Percentiles rank a stretch among this genome's conserved stretches.
These are phyloP conservation scores for Oryza meridionalis DNA, from an alignment of 176 grass and related monocot genomes.

Conservation along the genomic window DNA sequence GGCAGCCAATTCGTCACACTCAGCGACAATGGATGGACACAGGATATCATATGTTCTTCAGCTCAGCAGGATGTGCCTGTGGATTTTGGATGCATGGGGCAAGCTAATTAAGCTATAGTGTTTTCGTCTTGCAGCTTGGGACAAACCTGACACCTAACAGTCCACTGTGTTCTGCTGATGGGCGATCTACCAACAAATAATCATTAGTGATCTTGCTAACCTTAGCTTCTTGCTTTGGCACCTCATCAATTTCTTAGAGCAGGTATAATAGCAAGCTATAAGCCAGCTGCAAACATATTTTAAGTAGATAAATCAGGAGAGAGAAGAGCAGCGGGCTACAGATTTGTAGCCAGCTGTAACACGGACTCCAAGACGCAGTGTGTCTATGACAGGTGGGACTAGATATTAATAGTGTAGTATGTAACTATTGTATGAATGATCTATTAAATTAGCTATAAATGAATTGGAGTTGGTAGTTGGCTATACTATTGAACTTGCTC, in stretches of 20 bases:
- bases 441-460: too few species aligned
- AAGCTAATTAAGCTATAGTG: neutral
- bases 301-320: too few species aligned
- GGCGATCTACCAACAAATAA: neutral
- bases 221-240: neutral
- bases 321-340: too few species aligned
- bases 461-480: too few species aligned
- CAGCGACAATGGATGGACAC: neutral
- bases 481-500: too few species aligned
- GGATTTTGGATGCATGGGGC: neutral
- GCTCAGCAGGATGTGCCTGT: neutral
- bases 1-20: neutral
- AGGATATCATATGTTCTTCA: neutral
- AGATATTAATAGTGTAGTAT: too few species aligned
- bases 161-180: neutral
- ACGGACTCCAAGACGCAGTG: too few species aligned
- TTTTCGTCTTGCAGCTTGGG: constrained; percentile 15
- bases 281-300: too few species aligned
- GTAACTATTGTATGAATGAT: too few species aligned
- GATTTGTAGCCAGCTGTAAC: too few species aligned
- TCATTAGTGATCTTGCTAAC: neutral
- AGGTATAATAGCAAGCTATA: too few species aligned
- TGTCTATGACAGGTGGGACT: too few species aligned
- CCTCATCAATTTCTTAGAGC: neutral
- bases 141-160: constrained; percentile 20